Base-by-base conservation (phyloP, 75 land plant species). In the Chamaecyparis obtusa region DNA sequence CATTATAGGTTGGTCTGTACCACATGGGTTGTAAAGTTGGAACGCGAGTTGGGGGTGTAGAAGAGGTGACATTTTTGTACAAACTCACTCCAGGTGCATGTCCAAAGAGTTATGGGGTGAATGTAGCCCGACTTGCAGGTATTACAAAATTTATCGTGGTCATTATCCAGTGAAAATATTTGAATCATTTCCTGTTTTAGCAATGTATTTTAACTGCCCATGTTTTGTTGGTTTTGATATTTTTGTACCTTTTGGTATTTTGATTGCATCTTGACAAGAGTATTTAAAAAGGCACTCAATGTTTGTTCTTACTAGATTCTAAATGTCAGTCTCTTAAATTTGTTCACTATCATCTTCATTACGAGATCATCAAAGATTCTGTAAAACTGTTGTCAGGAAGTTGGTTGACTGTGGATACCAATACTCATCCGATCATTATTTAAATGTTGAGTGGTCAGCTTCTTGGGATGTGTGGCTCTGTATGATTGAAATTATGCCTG, bases 81-180 rank as follows among this genome's bases (percentile, higher is more conserved):
- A 93, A 91, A 84, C 86, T 97, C 56, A 88, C 90, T 10, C 87
- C 93, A 86, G 99, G 99, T 32, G 89, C 98, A 41, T 97, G 99
- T 75, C 99, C 99, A 27, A 97, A 95, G 90, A 97, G 99, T 86
- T 97, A 97, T 88, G 99, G 99, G 78, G 99, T 97, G 57, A 97
- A 96, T 92, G 99, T 97, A 57, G 99, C 99, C 69, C 93, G 96
- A 30, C 87, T 97, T 87, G 99, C 99, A 88, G 98, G 99, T 95
- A 93, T 55, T 11, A 9, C 33, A 5, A 74, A 9, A 30, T 15
- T 80, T 84, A 54, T 21, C n/a, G 1, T 64, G 49, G 54, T 80
- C 86, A 37, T 37, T 46, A 16, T 2, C 36, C 17, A 67, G 3
- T 83, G 9, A 21, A 74, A 44, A 0, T 27, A 39, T 84, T 21